Conservation (phyloP, 495 filamentous ascomycete species). For the Aspergillus sparsus region DNA sequence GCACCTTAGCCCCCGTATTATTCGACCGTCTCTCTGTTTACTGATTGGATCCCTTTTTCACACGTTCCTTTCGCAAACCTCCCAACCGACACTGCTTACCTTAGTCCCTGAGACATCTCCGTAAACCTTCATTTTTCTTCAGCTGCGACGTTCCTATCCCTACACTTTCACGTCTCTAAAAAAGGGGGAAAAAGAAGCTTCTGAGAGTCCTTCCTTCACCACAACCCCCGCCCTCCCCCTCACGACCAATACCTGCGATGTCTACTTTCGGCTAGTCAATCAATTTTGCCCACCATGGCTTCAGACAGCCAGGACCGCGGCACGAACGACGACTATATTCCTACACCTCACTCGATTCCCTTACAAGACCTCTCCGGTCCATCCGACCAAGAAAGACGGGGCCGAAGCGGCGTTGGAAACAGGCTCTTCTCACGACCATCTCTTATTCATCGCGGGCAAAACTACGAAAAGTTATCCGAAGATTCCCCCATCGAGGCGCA, state of each 20-base stretch:
- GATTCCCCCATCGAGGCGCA: slow-evolving; percentile 47
- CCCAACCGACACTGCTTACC: not conserved
- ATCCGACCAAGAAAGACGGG: slow-evolving; percentile 42
- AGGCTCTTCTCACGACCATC: slow-evolving; percentile 41
- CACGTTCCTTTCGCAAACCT: slow-evolving; percentile 10
- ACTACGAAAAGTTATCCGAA: slow-evolving; percentile 56
- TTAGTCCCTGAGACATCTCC: not conserved
- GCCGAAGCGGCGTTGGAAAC: slow-evolving; percentile 33
- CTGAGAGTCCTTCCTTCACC: not conserved
- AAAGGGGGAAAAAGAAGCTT: not conserved
- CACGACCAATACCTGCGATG: slow-evolving; percentile 39
- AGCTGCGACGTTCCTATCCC: not conserved
- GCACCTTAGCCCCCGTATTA: slow-evolving; percentile 8
- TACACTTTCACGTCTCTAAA: not conserved
- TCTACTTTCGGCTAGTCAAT: slow-evolving; percentile 44
- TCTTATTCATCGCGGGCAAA: slow-evolving; percentile 36
- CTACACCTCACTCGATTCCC: slow-evolving; percentile 73
- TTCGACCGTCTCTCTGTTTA: slow-evolving; percentile 1
- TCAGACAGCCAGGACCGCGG: slow-evolving; percentile 54
- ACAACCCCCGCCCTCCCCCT: slow-evolving; percentile 10
- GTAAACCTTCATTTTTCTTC: not conserved
- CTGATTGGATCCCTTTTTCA: slow-evolving; percentile 11
- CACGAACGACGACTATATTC: slow-evolving; percentile 44
- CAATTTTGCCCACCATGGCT: slow-evolving; percentile 58
- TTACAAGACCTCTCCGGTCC: slow-evolving; percentile 74